phyloP scores from a whole-genome alignment of 164 flowering plant genomes.

The Aristolochia contorta region DNA sequence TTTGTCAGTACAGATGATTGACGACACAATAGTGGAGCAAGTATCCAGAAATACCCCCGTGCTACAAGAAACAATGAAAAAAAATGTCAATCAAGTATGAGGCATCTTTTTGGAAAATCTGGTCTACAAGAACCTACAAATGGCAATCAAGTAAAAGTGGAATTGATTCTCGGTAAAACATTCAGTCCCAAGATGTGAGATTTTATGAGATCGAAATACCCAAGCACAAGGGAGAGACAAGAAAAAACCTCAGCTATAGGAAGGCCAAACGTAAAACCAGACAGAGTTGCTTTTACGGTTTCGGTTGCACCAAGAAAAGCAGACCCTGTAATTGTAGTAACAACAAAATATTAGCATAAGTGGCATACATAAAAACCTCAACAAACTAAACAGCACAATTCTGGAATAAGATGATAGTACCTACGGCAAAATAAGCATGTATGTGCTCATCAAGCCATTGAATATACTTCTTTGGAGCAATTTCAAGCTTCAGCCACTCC shows the following conservation, averaged over 20 bases:
- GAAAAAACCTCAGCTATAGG: constrained; percentile 76
- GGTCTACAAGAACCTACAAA: no score
- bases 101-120: no score
- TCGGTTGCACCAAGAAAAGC: constrained; percentile 87
- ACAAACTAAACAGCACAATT: constrained; percentile 5
- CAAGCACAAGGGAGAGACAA: background rate
- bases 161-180: no score
- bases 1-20: constrained; percentile 9
- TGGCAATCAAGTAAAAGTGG: no score
- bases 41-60: no score
- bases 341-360: constrained; percentile 2
- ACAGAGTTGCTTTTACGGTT: constrained; percentile 64
- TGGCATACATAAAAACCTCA: constrained; percentile 2
- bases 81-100: no score
- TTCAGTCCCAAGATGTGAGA: no score
- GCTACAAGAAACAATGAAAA: no score
- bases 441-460: constrained; percentile 93
- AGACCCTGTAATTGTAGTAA: constrained; percentile 43
- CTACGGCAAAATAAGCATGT: constrained; percentile 98
- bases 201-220: background rate
- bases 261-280: constrained; percentile 81
- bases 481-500: constrained; percentile 97
- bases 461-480: constrained; percentile 77
- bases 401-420: constrained; percentile 31
- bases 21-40: no score